Base-by-base conservation (phyloP, 2,329 filamentous ascomycete species). In the Fusarium gaditjirri region DNA sequence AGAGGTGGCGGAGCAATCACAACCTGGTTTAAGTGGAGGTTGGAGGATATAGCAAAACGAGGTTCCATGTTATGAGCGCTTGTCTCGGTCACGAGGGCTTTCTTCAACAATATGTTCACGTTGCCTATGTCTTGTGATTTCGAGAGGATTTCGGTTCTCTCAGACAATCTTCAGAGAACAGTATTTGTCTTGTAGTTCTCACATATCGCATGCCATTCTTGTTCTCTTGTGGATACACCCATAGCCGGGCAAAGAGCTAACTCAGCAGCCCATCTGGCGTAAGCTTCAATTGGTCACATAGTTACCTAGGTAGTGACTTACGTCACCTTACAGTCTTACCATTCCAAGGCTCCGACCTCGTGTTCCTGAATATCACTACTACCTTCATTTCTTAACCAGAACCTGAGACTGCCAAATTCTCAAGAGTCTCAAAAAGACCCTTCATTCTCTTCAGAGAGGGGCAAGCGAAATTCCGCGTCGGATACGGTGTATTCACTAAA, bases 291-390 rank as follows among this genome's bases (percentile, higher is more conserved):
- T 52, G 41, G 41, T 33, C 29, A 50, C 29, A 50, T 46, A 57
- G 10, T 4, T 31, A 31, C 68, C 50, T 65, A 70, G 70, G 64
- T 46, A 57, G 10, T 4, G 12, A 31, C 68, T 54, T 65, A 70
- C 70, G 64, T 67, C 64, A 67, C 64, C 46, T 38, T 27, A 27
- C 46, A 42, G 36, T 49, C 41, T 68, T 54, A 60, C 44, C 71
- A 73, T 73, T 68, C 71, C 71, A 73, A 36, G 50, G 38, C 47
- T 47, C 29, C 55, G 53, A n/a, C n/a, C 39, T n/a, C 21, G 23
- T 56, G 49, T 54, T 71, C 58, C 54, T 63, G 61, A 57, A 63
- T 57, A 60, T 61, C 49, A 65, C 54, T 47, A 17, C 52, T 61
- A 31, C 38, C 44, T 60, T 36, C 33, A 52, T 58, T 38, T 31